Percentiles rank a stretch among this genome's conserved stretches.
Conservation (phyloP, 2,329 filamentous ascomycete genomes). For the Claviceps sp. region DNA sequence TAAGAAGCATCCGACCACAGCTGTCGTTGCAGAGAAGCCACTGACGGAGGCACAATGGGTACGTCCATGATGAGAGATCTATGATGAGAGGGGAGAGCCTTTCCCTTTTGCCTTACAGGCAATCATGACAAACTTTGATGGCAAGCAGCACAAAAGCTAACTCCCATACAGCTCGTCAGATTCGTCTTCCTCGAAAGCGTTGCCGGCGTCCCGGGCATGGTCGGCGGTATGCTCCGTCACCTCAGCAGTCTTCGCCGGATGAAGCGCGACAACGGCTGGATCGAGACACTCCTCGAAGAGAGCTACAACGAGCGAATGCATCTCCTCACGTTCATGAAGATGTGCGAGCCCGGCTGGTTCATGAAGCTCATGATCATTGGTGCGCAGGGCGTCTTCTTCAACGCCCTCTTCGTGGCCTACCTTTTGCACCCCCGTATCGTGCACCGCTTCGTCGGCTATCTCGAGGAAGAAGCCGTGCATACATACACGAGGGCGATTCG, state of each 20-base stretch:
- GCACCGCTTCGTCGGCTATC: conserved; percentile 91
- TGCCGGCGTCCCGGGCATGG: conserved; percentile 92
- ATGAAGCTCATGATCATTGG: conserved; percentile 87
- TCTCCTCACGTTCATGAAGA: conserved; percentile 81
- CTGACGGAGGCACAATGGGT: conserved; percentile 78
- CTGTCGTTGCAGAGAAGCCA: conserved; percentile 39
- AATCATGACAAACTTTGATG: not conserved
- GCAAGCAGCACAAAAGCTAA: not conserved
- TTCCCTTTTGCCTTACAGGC: not conserved
- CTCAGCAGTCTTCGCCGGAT: conserved; percentile 71
- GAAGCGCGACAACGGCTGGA: conserved; percentile 93
- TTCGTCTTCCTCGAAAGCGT: conserved; percentile 93
- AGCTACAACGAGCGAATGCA: conserved; percentile 93
- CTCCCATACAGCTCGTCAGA: conserved; percentile 45
- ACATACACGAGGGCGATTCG: conserved; percentile 85
- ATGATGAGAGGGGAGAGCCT: no score
- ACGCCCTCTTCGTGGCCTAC: conserved; percentile 80
- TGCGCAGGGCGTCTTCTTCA: conserved; percentile 94
- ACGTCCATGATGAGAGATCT: conserved; percentile 10
- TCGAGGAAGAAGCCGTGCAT: conserved; percentile 93
- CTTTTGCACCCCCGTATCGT: conserved; percentile 75
- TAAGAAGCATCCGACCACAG: conserved; percentile 41
- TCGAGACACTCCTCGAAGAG: conserved; percentile 82
- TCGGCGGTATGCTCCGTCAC: conserved; percentile 87
- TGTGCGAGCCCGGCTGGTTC: conserved; percentile 62